Conservation (phyloP, 176 grass and related monocot genomes). For the Miscanthus lutarioriparius region DNA sequence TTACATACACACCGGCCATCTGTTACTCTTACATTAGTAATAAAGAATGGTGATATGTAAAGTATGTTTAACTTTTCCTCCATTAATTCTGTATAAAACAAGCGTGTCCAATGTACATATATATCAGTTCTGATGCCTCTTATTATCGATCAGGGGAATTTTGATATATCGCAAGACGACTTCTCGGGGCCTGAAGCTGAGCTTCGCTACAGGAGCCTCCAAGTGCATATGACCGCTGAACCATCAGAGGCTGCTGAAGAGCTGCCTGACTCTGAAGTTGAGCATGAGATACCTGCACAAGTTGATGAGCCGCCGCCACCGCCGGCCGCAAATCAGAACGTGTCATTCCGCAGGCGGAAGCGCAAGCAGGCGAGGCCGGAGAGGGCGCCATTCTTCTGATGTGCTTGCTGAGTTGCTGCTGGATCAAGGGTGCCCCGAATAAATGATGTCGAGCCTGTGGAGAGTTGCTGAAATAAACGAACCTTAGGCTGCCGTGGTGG, state of each 20-base stretch:
- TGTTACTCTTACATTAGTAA: background rate
- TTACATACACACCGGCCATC: background rate
- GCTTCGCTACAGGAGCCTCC: background rate
- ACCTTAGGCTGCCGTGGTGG: no score
- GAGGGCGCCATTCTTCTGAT: slow-evolving; percentile 3
- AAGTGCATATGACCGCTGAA: background rate
- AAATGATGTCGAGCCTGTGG: background rate
- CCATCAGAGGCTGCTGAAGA: background rate
- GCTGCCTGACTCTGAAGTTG: background rate
- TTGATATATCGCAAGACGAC: slow-evolving; percentile 6
- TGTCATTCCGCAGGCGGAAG: background rate
- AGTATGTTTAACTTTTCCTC: background rate
- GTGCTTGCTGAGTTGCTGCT: background rate
- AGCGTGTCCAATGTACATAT: background rate
- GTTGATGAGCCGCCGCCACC: background rate
- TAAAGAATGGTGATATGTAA: background rate
- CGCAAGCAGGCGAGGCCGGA: background rate
- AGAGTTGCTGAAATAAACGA: background rate
- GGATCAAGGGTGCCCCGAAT: background rate
- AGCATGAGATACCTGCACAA: background rate
- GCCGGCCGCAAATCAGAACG: background rate
- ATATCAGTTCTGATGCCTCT: background rate
- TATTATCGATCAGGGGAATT: background rate
- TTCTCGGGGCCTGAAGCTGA: slow-evolving; percentile 41
- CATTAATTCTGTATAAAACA: background rate